Base-by-base conservation (phyloP, 306 rosid genomes). In the Sindora glabra region DNA sequence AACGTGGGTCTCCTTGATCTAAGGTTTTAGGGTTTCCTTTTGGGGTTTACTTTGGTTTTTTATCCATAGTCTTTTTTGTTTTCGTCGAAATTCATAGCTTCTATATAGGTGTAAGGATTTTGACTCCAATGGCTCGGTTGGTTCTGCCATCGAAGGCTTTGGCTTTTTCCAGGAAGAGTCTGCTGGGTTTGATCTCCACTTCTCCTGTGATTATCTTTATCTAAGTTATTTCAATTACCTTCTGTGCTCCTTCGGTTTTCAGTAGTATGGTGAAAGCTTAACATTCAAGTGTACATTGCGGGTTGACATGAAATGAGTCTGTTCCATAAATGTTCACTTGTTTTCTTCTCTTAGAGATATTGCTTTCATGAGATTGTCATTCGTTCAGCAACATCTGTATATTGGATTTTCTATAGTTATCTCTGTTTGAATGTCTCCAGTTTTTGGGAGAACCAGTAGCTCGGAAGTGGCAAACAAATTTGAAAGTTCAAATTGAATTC, bases 101-200 rank as follows among this genome's bases (percentile, higher is more conserved):
- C 25, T 26, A 4, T 60, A 48, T 36, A 39, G 37, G 49, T 30
- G 56, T 30, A 42, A 59, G 75, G 55, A 46, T 61, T 62, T 63
- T 26, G 42, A n/a, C 37, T 65, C 59, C 51, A 52, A 82, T 82
- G 89, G 80, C 82, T 60, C 79, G 82, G 55, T 71, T 78, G 80
- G 80, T 79, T 65, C 54, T 79, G 50, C 88, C 84, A 1, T 65
- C 67, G 65, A 79, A 69, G 73, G 50, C 62, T 66, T 59, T 66
- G 66, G 79, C 75, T 38, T 72, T 55, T 48, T 69, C 70, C 55
- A 78, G 84, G 82, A 72, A 55, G 53, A 63, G 79, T 68, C 78
- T 82, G 8, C 48, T 75, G 65, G 82, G 82, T 46, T 78, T 82
- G 67, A 73, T 79, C 63, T 79, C 82, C 44, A 52, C 75, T 69